Conservation (phyloP, 306 rosid species). For the Cucumis cinereus region DNA sequence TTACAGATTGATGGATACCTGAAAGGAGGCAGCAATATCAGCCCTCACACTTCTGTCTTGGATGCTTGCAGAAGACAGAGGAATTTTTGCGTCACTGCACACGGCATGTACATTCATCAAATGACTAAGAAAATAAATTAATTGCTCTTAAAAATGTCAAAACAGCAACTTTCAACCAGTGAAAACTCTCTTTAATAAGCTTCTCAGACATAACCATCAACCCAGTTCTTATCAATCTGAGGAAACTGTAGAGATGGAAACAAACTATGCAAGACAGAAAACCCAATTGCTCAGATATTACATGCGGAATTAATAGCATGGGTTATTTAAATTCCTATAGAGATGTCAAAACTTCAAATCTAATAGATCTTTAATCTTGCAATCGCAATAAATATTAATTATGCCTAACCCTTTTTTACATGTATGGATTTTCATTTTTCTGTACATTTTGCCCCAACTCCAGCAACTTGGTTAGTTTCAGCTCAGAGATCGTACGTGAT, state of each 20-base stretch:
- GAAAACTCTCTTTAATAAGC: not conserved
- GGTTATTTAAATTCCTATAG: not conserved
- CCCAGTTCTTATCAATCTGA: not conserved
- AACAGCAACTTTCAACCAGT: not conserved
- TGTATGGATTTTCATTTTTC: not conserved
- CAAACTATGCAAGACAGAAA: not conserved
- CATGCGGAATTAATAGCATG: not conserved
- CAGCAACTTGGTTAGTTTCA: not conserved
- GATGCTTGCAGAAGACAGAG: slow-evolving; percentile 51
- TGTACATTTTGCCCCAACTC: not conserved
- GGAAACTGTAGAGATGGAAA: not conserved
- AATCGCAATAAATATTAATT: not conserved
- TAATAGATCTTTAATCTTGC: not conserved
- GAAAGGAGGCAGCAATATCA: slow-evolving; percentile 96
- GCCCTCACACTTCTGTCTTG: slow-evolving; percentile 70
- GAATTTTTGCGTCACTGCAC: slow-evolving; percentile 64
- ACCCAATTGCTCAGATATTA: not conserved
- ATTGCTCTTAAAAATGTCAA: not conserved
- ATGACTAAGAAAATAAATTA: not conserved
- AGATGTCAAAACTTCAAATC: not conserved
- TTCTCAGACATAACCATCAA: not conserved
- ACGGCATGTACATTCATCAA: slow-evolving; percentile 15
- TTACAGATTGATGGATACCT: slow-evolving; percentile 36
- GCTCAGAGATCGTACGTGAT: not conserved
- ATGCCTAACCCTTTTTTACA: not conserved